Evolutionary conservation across 257 asterid genomes (phyloP).

Genomic region (Ophiorrhiza pumila): DNA sequence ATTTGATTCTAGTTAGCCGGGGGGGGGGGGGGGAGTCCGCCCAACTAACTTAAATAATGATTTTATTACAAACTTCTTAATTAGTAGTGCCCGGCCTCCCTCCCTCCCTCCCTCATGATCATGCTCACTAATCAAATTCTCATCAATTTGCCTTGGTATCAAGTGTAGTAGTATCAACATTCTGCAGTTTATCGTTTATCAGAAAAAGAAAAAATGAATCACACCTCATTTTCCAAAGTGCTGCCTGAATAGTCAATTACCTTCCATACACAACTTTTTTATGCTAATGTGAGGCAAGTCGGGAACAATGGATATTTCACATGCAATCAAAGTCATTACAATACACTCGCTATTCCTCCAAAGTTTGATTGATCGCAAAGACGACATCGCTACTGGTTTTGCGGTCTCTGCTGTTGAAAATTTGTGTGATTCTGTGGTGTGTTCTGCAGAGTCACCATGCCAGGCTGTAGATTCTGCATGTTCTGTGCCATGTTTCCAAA

Average conservation of each 20-base stretch:
- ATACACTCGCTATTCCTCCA: background rate
- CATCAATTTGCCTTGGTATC: no score
- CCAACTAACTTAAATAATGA: no score
- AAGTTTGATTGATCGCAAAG: background rate
- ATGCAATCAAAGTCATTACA: background rate
- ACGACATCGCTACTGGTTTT: conserved; percentile 65
- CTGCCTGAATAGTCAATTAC: background rate
- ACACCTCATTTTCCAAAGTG: background rate
- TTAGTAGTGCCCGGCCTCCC: no score
- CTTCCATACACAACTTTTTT: background rate
- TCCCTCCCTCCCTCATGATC: no score
- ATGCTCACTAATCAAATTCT: no score
- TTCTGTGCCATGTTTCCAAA: conserved; percentile 76
- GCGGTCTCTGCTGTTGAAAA: conserved; percentile 91
- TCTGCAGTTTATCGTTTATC: no score
- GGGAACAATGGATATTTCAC: background rate
- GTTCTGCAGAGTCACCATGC: conserved; percentile 61
- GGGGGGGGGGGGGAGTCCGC: no score
- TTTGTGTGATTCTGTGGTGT: conserved; percentile 63
- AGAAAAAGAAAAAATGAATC: background rate
- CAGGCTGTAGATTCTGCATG: conserved; percentile 60
- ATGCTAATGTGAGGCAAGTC: background rate
- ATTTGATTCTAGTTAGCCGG: no score
- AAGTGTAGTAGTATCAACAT: no score
- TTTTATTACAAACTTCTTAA: no score